phyloP scores from a whole-genome alignment of 768 basidiomycete genomes.

The Termitomyces sp. region DNA sequence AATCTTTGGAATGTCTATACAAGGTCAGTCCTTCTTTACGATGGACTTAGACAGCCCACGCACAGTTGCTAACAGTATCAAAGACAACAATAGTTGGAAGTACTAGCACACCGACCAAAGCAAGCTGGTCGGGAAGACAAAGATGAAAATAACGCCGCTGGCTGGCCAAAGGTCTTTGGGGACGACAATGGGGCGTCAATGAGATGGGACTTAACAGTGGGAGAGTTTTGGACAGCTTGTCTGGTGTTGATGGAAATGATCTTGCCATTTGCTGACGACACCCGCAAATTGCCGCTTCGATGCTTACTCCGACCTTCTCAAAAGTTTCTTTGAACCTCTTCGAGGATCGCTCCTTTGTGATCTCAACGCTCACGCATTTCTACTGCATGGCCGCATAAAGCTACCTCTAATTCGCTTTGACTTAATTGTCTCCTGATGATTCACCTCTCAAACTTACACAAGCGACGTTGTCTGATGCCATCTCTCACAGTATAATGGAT shows the following conservation, averaged over 20 bases:
- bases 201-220: constrained; percentile 17
- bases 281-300: constrained; percentile 16
- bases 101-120: constrained; percentile 1
- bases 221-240: constrained; percentile 19
- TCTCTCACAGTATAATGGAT: neutral
- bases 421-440: neutral
- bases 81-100: neutral
- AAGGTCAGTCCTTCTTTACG: neutral
- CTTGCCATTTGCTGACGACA: constrained; percentile 17
- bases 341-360: neutral
- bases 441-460: neutral
- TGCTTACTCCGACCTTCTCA: constrained; percentile 9
- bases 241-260: constrained; percentile 19
- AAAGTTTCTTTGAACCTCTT: neutral
- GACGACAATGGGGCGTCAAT: constrained; percentile 18
- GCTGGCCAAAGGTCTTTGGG: constrained; percentile 15
- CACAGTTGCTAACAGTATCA: constrained; percentile 7
- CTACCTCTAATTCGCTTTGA: neutral
- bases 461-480: constrained; percentile 1
- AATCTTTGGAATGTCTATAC: neutral
- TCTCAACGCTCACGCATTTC: neutral
- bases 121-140: neutral
- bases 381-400: neutral
- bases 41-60: constrained; percentile 4
- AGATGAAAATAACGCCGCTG: constrained; percentile 9